Evolutionary conservation across 164 flowering plant species (phyloP), one percentile per base, ranked within the genome.

Genomic region (Aristolochia californica): DNA sequence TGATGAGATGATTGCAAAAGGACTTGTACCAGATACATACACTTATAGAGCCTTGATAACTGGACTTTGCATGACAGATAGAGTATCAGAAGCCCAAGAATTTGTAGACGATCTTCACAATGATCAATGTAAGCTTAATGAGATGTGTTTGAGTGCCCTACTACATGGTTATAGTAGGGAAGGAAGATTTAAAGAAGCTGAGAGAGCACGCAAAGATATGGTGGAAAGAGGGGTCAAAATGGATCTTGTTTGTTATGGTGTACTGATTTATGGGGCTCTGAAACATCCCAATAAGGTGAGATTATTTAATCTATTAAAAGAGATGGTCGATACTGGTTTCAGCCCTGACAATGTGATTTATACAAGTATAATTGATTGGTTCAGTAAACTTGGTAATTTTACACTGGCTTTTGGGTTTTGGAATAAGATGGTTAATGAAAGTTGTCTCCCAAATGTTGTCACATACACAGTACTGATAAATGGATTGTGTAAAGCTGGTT

Each of bases 401-500:
- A 58, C 53, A 49, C 68, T 74, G 70, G 98, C 97, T 25, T 73
- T 76, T 56, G 74, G 74, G 14, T 59, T 80, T 56, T 83, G 82
- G 83, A 73, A 87, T 58, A 62, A 80, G 54, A 88, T 91, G 98
- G 70, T 80, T 57, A 64, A 28, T 48, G 90, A 91, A 66, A 85
- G 82, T 40, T 80, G 78, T 61, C 4, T 50, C 17, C 96, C 93
- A 28, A 91, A 83, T 70, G 79, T 82, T 47, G 77, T 85, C n/a
- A 87, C 97, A 16, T 88, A 82, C 66, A 88, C 91, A 24, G 78
- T 74, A 34, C 56, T 91, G 47, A 82, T 91, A 65, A 72, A 87
- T 70, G 88, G 91, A 30, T 68, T 91, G 28, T 88, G 87, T 47
- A 85, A 78, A 64, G 81, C 80, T 25, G 96, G 98, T n/a, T 63